phyloP scores from a whole-genome alignment of 768 basidiomycete genomes.

The Lactifluus piperatus region DNA sequence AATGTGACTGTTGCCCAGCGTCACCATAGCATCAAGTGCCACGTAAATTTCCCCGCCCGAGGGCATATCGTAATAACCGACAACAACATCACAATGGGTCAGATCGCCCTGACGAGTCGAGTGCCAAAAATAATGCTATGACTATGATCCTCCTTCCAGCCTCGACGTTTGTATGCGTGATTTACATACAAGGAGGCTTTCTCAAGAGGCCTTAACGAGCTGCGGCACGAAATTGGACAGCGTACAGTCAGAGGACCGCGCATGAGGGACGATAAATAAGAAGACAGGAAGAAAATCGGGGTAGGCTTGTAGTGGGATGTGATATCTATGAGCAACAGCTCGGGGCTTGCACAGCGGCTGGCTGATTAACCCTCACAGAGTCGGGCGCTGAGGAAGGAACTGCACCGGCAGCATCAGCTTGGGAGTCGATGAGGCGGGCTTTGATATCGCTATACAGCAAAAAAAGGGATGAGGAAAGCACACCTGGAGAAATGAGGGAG shows the following conservation, averaged over 20 bases:
- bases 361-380: conserved; percentile 60
- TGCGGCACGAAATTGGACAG: conserved; percentile 1
- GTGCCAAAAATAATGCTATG: neutral
- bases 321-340: conserved; percentile 36
- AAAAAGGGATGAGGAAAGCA: neutral
- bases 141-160: conserved; percentile 7
- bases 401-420: conserved; percentile 50
- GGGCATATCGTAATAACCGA: neutral
- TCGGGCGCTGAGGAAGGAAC: conserved; percentile 34
- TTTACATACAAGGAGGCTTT: conserved; percentile 26
- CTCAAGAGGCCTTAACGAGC: conserved; percentile 2
- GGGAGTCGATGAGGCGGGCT: conserved; percentile 91
- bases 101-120: neutral
- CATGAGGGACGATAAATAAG: conserved; percentile 6
- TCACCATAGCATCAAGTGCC: neutral
- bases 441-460: conserved; percentile 76
- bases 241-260: neutral
- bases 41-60: neutral
- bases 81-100: neutral
- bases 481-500: neutral
- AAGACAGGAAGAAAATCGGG: neutral
- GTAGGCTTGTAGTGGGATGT: neutral
- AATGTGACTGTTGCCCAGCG: no score
- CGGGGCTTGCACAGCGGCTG: conserved; percentile 33
- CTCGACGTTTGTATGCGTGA: conserved; percentile 25